Percentiles rank a stretch among this genome's conserved stretches.
Evolutionary conservation across 495 filamentous ascomycete genomes (phyloP).

Genomic region (Xylaria intraflava): DNA sequence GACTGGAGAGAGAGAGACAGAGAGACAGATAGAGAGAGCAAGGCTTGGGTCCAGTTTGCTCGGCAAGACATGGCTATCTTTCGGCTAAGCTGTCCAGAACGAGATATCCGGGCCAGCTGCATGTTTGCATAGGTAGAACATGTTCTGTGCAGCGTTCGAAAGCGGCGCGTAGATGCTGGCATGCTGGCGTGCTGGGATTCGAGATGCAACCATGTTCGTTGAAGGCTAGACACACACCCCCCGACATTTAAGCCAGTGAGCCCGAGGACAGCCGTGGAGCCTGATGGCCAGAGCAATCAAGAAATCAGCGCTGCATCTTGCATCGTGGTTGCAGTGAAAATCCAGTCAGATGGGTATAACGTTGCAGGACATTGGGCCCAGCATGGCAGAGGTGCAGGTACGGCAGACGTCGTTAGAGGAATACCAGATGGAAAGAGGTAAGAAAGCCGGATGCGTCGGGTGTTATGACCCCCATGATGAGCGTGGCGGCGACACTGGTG

Average conservation of each 20-base stretch:
- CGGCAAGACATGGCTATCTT: background rate
- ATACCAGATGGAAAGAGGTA: background rate
- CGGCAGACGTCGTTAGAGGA: background rate
- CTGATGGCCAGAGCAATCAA: background rate
- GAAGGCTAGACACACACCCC: background rate
- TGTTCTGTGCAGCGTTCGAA: background rate
- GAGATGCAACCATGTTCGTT: background rate
- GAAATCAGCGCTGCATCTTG: conserved; percentile 3
- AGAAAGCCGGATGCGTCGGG: background rate
- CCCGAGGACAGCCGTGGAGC: background rate
- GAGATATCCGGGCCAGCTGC: background rate
- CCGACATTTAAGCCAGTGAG: no score
- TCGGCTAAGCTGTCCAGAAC: background rate
- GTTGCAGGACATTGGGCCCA: conserved; percentile 10
- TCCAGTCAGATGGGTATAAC: conserved; percentile 11
- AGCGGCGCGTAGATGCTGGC: no score
- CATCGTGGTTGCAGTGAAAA: conserved; percentile 6
- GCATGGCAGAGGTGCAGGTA: conserved; percentile 8
- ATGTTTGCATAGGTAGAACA: background rate
- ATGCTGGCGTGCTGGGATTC: no score
- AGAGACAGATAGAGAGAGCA: no score
- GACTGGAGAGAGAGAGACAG: no score
- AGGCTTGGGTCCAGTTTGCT: background rate
- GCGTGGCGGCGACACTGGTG: background rate
- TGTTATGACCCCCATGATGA: background rate